A percentile compares a stretch with the other conserved stretches of the same genome.
Evolutionary conservation across 1,139 yeast species (phyloP).

Genomic region (Taphrina communis): DNA sequence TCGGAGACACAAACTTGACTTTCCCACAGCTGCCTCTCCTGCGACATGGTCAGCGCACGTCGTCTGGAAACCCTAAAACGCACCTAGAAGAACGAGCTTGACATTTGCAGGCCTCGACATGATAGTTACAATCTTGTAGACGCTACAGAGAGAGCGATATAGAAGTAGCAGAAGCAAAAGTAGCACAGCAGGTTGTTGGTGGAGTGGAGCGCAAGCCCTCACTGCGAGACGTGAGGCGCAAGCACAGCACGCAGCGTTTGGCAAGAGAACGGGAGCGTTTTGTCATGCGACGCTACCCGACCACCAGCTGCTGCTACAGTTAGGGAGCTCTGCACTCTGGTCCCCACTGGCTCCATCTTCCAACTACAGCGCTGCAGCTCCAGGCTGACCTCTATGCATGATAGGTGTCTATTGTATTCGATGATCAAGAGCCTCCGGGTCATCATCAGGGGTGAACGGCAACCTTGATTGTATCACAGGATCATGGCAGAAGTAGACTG

Average conservation of each 20-base stretch:
- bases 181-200: background rate
- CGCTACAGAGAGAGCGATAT: background rate
- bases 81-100: constrained; percentile 47
- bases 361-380: too few species aligned
- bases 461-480: too few species aligned
- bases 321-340: constrained; percentile 14
- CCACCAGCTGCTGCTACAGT: background rate
- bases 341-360: constrained; percentile 6
- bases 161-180: too few species aligned
- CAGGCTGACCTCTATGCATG: too few species aligned
- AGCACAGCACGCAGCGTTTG: constrained; percentile 3
- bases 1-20: constrained; percentile 87
- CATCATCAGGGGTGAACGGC: too few species aligned
- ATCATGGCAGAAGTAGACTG: constrained; percentile 38
- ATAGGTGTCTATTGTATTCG: too few species aligned
- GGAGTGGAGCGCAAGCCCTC: constrained; percentile 9
- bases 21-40: constrained; percentile 99
- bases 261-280: background rate
- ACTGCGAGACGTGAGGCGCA: constrained; percentile 21
- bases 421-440: too few species aligned
- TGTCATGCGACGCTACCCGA: background rate
- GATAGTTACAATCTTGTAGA: too few species aligned
- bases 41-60: constrained; percentile 50
- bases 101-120: constrained; percentile 38
- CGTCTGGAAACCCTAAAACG: background rate